Conservation (phyloP, 495 filamentous ascomycete genomes). For the Hypoxylon trugodes region DNA sequence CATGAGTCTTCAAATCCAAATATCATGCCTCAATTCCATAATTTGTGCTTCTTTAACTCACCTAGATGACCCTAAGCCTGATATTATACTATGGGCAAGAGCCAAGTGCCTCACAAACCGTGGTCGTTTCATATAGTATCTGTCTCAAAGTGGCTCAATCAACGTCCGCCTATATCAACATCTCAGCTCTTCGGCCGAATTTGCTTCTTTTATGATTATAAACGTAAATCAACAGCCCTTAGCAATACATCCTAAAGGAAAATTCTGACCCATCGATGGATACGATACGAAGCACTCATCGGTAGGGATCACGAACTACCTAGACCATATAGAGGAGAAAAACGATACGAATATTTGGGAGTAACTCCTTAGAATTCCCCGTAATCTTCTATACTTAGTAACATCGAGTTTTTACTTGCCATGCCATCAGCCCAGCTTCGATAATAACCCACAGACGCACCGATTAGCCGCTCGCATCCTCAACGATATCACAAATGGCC, state of each 20-base stretch:
- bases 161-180: too few relatives aligned
- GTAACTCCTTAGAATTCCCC: background rate
- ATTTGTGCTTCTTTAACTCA: conserved; percentile 6
- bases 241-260: conserved; percentile 15
- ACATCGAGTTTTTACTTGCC: background rate
- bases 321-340: background rate
- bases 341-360: background rate
- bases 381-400: background rate
- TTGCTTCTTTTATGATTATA: background rate
- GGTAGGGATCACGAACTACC: background rate
- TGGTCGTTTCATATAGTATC: conserved; percentile 1
- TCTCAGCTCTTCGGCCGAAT: background rate
- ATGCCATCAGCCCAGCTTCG: conserved; percentile 1
- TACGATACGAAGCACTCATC: conserved; percentile 1
- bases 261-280: background rate
- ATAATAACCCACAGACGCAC: background rate
- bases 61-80: conserved; percentile 18
- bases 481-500: conserved; percentile 6
- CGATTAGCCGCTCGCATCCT: background rate
- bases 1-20: background rate
- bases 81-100: conserved; percentile 15
- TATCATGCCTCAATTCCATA: background rate
- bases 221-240: conserved; percentile 1
- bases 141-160: background rate
- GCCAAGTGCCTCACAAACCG: conserved; percentile 6